Conservation (phyloP, 768 basidiomycete species). For the Mycena albidolilacea region DNA sequence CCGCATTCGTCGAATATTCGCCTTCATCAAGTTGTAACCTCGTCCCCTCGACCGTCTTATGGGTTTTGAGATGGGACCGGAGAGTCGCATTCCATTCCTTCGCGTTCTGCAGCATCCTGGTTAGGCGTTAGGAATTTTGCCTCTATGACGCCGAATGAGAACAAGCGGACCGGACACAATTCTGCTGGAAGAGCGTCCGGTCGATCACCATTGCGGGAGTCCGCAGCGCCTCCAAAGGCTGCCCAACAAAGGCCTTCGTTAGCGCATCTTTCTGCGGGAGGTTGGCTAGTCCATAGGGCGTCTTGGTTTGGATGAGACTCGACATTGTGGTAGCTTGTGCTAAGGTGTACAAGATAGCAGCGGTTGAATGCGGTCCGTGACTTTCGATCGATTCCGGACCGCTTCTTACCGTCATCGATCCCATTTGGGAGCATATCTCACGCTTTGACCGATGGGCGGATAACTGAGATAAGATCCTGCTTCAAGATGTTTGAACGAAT, state of each 20-base stretch:
- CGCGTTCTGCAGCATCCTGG: conserved; percentile 74
- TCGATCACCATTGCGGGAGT: conserved; percentile 89
- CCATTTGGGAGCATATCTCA: conserved; percentile 12
- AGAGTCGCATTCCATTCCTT: conserved; percentile 79
- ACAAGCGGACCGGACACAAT: conserved; percentile 64
- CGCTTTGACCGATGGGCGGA: conserved; percentile 13
- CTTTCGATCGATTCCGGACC: conserved; percentile 19
- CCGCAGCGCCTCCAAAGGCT: conserved; percentile 67
- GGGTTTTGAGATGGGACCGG: conserved; percentile 89
- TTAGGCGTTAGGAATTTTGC: no score
- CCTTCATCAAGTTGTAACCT: conserved; percentile 74
- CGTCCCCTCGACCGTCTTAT: conserved; percentile 88
- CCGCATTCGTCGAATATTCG: conserved; percentile 68
- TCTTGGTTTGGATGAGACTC: conserved; percentile 58
- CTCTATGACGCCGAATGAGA: no score
- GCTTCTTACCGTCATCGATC: background rate
- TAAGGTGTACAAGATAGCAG: background rate
- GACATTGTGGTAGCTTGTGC: conserved; percentile 12
- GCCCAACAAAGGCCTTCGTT: conserved; percentile 70
- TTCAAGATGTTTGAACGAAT: no score
- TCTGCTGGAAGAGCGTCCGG: conserved; percentile 76
- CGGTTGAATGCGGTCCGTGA: background rate
- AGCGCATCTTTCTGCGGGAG: conserved; percentile 66
- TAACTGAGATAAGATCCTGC: background rate
- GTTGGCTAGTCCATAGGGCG: conserved; percentile 56